phyloP scores from a whole-genome alignment of 2,329 filamentous ascomycete species.

The Aspergillus sclerotialis region DNA sequence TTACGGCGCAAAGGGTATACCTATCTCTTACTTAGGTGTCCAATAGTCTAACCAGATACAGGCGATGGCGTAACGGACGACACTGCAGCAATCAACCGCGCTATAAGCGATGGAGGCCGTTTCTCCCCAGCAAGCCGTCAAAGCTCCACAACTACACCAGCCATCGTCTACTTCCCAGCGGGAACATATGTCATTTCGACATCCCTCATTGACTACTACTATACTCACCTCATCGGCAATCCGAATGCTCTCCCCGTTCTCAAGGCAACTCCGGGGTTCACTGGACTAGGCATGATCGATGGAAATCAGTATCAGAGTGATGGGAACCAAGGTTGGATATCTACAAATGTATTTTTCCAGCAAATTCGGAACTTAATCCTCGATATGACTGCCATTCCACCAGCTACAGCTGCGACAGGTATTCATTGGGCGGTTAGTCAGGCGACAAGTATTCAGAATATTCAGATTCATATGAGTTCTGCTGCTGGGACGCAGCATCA shows the following conservation, averaged over 20 bases:
- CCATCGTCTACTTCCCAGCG: conserved; percentile 51
- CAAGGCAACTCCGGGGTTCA: conserved; percentile 47
- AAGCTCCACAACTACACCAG: conserved; percentile 46
- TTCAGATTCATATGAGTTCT: conserved; percentile 52
- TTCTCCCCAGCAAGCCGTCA: conserved; percentile 35
- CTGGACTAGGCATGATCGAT: conserved; percentile 52
- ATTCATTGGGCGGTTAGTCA: conserved; percentile 52
- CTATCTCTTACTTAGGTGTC: background rate
- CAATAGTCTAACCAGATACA: conserved; percentile 2
- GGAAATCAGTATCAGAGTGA: conserved; percentile 45
- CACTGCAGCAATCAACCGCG: conserved; percentile 48
- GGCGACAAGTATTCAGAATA: conserved; percentile 56
- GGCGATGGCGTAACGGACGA: conserved; percentile 48
- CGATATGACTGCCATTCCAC: conserved; percentile 43
- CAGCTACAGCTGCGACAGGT: conserved; percentile 22
- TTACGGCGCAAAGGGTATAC: conserved; percentile 24
- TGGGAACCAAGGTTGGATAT: conserved; percentile 30
- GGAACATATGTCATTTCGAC: conserved; percentile 54
- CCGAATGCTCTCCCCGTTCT: conserved; percentile 51
- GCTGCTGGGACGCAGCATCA: conserved; percentile 44
- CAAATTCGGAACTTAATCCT: conserved; percentile 60
- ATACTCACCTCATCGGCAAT: conserved; percentile 57
- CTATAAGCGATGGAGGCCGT: conserved; percentile 40
- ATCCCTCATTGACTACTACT: conserved; percentile 57
- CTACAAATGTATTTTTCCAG: conserved; percentile 58